Evolutionary conservation across 2,329 filamentous ascomycete genomes (phyloP).

Genomic region (Botrytis squamosa): DNA sequence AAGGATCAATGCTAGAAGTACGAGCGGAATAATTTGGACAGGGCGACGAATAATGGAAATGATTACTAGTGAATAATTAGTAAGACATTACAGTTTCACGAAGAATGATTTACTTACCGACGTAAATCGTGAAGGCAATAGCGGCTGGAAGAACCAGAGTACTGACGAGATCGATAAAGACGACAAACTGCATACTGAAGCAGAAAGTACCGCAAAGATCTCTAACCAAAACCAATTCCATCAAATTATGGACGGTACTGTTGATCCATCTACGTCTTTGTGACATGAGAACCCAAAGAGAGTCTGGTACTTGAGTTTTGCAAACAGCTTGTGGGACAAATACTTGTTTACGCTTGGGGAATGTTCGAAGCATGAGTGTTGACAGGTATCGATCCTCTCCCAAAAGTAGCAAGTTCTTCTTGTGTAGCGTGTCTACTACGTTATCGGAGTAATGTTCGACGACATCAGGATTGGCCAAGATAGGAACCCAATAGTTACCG

Average conservation of each 20-base stretch:
- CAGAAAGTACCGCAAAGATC: conserved; percentile 98
- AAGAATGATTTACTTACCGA: conserved; percentile 61
- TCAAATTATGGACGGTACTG: conserved; percentile 96
- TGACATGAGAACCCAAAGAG: conserved; percentile 88
- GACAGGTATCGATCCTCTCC: conserved; percentile 95
- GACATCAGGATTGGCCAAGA: conserved; percentile 95
- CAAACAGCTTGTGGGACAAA: conserved; percentile 98
- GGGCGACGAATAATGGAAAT: conserved; percentile 76
- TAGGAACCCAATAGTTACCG: conserved; percentile 98
- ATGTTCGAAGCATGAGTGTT: conserved; percentile 96
- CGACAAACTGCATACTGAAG: conserved; percentile 99
- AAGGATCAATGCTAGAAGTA: conserved; percentile 85
- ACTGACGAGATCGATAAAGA: conserved; percentile 91
- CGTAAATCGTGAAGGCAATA: conserved; percentile 95
- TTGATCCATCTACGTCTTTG: conserved; percentile 99
- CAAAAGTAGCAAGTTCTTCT: conserved; percentile 89
- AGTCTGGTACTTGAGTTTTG: conserved; percentile 94
- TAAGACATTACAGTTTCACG: background rate
- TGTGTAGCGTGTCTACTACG: conserved; percentile 95
- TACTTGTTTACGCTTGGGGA: conserved; percentile 98
- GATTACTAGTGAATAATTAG: conserved; percentile 57
- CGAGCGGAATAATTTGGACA: conserved; percentile 83
- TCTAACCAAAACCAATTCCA: conserved; percentile 92
- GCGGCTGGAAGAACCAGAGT: conserved; percentile 94
- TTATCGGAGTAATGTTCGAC: conserved; percentile 99